Conservation (phyloP, 23 red algal species). For the Chondrus crispus region DNA sequence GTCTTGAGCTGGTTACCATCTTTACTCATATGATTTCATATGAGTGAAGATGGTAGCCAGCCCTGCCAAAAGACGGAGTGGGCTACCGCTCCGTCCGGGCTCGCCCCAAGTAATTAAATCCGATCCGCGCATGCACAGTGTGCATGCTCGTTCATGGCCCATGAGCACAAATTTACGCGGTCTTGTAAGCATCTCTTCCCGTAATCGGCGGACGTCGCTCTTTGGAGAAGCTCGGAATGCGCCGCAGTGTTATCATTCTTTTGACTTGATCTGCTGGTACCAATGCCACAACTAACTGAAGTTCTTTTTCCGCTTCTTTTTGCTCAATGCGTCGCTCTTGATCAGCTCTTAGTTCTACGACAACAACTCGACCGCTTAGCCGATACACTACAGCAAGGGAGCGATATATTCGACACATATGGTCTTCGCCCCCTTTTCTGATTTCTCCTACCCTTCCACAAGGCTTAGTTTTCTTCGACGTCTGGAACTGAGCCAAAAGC, state of each 20-base stretch:
- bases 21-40: no score
- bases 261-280: constrained; percentile 38
- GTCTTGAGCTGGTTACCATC: no score
- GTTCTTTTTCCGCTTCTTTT: constrained; percentile 46
- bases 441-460: constrained; percentile 23
- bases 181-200: constrained; percentile 44
- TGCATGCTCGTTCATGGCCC: constrained; percentile 47
- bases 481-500: constrained; percentile 45
- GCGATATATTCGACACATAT: background rate
- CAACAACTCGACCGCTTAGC: constrained; percentile 34
- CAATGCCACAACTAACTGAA: constrained; percentile 23
- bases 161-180: constrained; percentile 34
- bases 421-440: constrained; percentile 16
- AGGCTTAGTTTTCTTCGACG: constrained; percentile 27
- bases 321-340: constrained; percentile 27
- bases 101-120: constrained; percentile 20
- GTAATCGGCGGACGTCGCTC: constrained; percentile 50
- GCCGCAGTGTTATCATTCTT: constrained; percentile 27
- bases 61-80: no score
- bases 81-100: constrained; percentile 35
- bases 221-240: constrained; percentile 29
- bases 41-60: no score
- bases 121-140: constrained; percentile 35
- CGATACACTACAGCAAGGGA: constrained; percentile 13
- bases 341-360: constrained; percentile 11